Conservation (phyloP, 441 rosid species). For the Erodium trifolium region DNA sequence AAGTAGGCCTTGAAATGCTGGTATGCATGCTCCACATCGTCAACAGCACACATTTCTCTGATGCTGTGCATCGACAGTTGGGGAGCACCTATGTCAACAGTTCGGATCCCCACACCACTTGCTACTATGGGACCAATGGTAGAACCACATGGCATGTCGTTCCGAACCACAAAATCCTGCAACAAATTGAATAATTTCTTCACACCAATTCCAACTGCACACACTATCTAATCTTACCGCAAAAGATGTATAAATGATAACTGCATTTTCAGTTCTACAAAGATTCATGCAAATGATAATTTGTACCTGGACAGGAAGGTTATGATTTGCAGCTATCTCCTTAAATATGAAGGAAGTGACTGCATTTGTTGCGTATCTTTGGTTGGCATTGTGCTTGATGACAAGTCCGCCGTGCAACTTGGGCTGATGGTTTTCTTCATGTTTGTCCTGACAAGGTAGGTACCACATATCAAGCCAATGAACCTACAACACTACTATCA, state of each 20-base stretch:
- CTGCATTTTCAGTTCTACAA: not conserved
- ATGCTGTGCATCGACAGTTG: constrained; percentile 96
- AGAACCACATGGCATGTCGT: constrained; percentile 89
- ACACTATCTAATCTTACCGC: no score
- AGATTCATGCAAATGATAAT: not conserved
- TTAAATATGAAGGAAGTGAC: constrained; percentile 74
- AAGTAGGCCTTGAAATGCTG: constrained; percentile 89
- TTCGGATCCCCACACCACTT: constrained; percentile 88
- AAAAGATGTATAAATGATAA: no score
- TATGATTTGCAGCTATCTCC: constrained; percentile 70
- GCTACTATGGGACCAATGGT: constrained; percentile 96
- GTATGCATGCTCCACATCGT: constrained; percentile 69
- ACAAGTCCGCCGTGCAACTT: constrained; percentile 96
- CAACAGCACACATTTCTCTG: constrained; percentile 90
- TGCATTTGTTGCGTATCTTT: constrained; percentile 90
- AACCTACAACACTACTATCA: no score
- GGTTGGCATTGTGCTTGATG: constrained; percentile 92
- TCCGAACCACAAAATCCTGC: constrained; percentile 97
- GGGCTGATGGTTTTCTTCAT: constrained; percentile 94
- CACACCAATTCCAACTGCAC: not conserved
- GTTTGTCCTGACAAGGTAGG: constrained; percentile 56
- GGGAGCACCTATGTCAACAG: constrained; percentile 94
- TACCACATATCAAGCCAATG: not conserved
- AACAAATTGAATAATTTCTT: not conserved
- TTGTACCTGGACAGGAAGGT: constrained; percentile 73